These are phyloP conservation scores for Dichomitus squalens DNA, from an alignment of 1,284 basidiomycete species.

Conservation along the genomic window DNA sequence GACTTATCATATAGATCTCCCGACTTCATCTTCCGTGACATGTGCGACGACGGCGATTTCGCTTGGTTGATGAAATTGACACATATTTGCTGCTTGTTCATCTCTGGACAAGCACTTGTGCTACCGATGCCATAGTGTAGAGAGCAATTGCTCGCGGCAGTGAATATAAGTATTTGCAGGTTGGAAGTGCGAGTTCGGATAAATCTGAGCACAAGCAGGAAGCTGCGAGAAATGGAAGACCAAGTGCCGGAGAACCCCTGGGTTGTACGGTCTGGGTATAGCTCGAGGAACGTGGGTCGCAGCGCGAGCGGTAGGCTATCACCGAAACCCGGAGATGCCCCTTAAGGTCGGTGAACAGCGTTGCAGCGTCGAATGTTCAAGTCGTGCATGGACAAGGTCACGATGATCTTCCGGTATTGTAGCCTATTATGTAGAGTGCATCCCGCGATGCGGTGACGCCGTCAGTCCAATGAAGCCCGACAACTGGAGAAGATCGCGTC, in stretches of 20 bases:
- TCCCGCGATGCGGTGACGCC: slow-evolving; percentile 1
- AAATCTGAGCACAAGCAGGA: too few relatives aligned
- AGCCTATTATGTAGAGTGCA: background rate
- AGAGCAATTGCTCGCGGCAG: too few relatives aligned
- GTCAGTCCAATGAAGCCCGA: background rate
- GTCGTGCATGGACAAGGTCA: background rate
- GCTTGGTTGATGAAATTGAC: too few relatives aligned
- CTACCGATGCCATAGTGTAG: too few relatives aligned
- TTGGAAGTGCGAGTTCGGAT: too few relatives aligned
- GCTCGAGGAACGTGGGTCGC: slow-evolving; percentile 5
- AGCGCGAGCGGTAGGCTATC: background rate
- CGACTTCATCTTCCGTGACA: slow-evolving; percentile 2
- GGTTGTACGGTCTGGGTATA: too few relatives aligned
- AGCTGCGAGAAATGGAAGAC: too few relatives aligned
- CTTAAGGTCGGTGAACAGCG: background rate
- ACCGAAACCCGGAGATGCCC: slow-evolving; percentile 7
- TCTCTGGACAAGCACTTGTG: too few relatives aligned
- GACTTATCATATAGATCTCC: slow-evolving; percentile 7
- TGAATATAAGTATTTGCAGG: too few relatives aligned
- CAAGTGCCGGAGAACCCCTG: too few relatives aligned
- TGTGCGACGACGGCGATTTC: background rate
- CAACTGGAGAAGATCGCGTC: background rate
- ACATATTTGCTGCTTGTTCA: too few relatives aligned
- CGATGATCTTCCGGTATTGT: slow-evolving; percentile 19
- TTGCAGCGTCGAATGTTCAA: background rate